Evolutionary conservation across 208 protist genomes (phyloP), one percentile per base, ranked within the genome.

Genomic region (Trypanosoma melophagium): DNA sequence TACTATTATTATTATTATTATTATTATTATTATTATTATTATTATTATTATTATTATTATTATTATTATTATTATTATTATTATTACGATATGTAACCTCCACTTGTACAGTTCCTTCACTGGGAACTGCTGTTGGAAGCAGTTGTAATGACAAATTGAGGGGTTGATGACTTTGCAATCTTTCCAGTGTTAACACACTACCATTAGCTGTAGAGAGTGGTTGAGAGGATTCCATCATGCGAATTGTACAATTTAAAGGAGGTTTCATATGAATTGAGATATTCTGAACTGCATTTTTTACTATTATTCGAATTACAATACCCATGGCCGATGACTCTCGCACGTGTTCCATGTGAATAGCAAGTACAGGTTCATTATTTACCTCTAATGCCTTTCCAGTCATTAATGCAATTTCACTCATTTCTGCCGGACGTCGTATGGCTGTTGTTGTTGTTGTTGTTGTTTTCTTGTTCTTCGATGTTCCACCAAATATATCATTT

Each of bases 401-500:
- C 3, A 31, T 55, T 38, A 24, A 1, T 13, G 35, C 14, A 0
- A 51, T 17, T 59, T 35, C 55, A 4, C 2, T 60, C 9, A 35
- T 19, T 54, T 42, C 67, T 17, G 8, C 1, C 12, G 17, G 14
- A 57, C 47, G 8, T 14, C 52, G 44, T 24, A 40, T 35, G 24
- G 58, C 73, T 14, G 57, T 66, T 55, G 40, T 44, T 44, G n/a
- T n/a, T n/a, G n/a, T n/a, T n/a, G n/a, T n/a, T n/a, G n/a, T n/a
- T n/a, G n/a, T n/a, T n/a, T n/a, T n/a, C n/a, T 64, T 69, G 3
- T 72, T 74, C 21, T 66, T 60, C n/a, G 21, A 19, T 17, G 25
- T 51, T 19, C 52, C 57, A 25, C 76, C 72, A 61, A 89, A 89
- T 60, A 89, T 84, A 67, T 79, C 76, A 57, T 76, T 77, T 31